Conservation (phyloP, 495 filamentous ascomycete genomes). For the Parmelia sp. region DNA sequence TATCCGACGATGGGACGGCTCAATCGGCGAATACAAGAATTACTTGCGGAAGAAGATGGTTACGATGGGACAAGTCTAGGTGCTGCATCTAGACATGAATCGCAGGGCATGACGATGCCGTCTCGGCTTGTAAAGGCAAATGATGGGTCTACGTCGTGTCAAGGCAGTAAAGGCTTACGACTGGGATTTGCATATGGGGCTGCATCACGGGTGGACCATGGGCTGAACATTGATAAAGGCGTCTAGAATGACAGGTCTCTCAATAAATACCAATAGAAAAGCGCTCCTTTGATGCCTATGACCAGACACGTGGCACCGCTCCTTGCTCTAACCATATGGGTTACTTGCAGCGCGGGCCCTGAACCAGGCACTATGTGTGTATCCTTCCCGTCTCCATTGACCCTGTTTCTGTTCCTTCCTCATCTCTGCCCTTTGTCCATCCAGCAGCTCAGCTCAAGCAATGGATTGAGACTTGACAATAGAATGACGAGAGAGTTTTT, state of each 20-base stretch:
- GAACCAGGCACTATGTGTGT: no score
- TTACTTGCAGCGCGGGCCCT: no score
- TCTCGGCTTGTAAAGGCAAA: constrained; percentile 1
- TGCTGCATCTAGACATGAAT: not conserved
- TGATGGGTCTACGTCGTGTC: not conserved
- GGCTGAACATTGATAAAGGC: constrained; percentile 7
- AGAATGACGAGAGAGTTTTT: no score
- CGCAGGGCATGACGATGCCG: not conserved
- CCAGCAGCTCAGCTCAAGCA: no score
- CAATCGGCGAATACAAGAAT: constrained; percentile 94
- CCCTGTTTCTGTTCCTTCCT: no score
- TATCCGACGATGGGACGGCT: constrained; percentile 79
- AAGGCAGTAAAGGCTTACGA: not conserved
- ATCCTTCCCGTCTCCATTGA: no score
- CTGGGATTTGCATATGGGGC: constrained; percentile 5
- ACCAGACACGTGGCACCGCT: no score
- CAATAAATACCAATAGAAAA: constrained; percentile 10
- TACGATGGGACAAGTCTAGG: constrained; percentile 42
- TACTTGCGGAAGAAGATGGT: constrained; percentile 98
- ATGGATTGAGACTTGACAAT: no score
- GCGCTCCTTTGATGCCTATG: not conserved
- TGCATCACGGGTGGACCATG: not conserved
- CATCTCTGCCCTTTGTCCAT: no score
- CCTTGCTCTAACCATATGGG: no score
- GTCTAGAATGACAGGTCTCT: constrained; percentile 10